Base-by-base conservation (phyloP, 441 rosid species). In the Erodium texanum region DNA sequence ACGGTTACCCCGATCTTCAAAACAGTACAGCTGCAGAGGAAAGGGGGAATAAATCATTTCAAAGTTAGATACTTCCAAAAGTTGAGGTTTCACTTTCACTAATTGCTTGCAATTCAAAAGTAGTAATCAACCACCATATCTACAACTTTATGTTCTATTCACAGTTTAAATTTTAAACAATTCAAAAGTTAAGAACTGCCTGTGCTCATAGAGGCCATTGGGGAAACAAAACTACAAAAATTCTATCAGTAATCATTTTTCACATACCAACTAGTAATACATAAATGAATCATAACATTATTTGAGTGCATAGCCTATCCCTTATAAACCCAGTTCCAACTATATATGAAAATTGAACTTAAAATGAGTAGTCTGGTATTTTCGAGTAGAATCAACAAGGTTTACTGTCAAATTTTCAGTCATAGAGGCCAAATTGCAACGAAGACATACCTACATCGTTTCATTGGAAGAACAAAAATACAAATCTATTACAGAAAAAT, bases 1-100 rank as follows among this genome's bases (percentile, higher is more conserved):
- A 0, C 98, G 92, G 72, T 88, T 93, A 69, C 96, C 96, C 23
- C 88, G 78, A 80, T 93, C 98, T 76, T 90, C 97, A 74, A 93
- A 93, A 82, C 94, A 87, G 73, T 93, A 93, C 20, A 93, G 75
- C 97, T 93, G 81, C 83, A 82, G 1, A 5, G 50, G 50, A 12
- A 43, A 61, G 10, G n/a, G 27, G 23, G 23, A 29, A 29, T 7
- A 19, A 19, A 58, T 41, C 23, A 36, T 23, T 52, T 15, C 38
- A 0, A 54, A 70, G 9, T 5, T 1, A 0, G 65, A 12, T 0
- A 16, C 45, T 9, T 8, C n/a, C 19, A 58, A 5, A 10, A 3
- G 0, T 43, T n/a, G 2, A 19, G 14, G n/a, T 10, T 52, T 56
- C 27, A 6, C 59, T 9, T 7, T 63, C 48, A 43, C 64, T 50